These are phyloP conservation scores for Starmerella tilneyi DNA, from an alignment of 805 yeast genomes.

Conservation along the genomic window DNA sequence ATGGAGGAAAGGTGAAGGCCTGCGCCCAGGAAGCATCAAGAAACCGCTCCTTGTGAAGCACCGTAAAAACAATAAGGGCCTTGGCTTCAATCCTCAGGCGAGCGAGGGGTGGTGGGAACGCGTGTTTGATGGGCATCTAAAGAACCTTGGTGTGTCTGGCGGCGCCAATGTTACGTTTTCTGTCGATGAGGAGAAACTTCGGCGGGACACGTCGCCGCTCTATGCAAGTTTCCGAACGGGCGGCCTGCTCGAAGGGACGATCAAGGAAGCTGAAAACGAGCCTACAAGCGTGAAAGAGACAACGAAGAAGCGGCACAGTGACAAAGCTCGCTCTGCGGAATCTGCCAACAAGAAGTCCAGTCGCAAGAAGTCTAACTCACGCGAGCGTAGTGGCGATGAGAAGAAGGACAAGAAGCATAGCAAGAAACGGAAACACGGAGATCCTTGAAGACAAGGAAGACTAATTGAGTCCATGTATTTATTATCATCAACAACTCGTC, in stretches of 20 bases:
- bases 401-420: conserved; percentile 11
- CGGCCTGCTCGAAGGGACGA: conserved; percentile 69
- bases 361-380: too few relatives aligned
- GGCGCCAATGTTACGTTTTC: conserved; percentile 39
- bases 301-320: background rate
- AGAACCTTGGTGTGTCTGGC: conserved; percentile 50
- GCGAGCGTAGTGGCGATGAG: too few relatives aligned
- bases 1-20: conserved; percentile 86
- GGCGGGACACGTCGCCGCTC: conserved; percentile 47
- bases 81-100: conserved; percentile 67
- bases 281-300: conserved; percentile 2
- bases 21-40: conserved; percentile 65
- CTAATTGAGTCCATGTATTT: conserved; percentile 2
- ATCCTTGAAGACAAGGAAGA: conserved; percentile 1
- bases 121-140: conserved; percentile 85
- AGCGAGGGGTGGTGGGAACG: conserved; percentile 96
- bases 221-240: conserved; percentile 84
- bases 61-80: conserved; percentile 80
- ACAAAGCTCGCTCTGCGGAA: conserved; percentile 5
- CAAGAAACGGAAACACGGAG: conserved; percentile 1
- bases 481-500: too few relatives aligned
- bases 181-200: conserved; percentile 38
- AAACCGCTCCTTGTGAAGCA: conserved; percentile 85
- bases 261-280: too few relatives aligned
- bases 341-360: background rate